A percentile compares a stretch with the other conserved stretches of the same genome.
phyloP scores from a whole-genome alignment of 176 grass and related monocot genomes.

The Cenchrus purpureus region DNA sequence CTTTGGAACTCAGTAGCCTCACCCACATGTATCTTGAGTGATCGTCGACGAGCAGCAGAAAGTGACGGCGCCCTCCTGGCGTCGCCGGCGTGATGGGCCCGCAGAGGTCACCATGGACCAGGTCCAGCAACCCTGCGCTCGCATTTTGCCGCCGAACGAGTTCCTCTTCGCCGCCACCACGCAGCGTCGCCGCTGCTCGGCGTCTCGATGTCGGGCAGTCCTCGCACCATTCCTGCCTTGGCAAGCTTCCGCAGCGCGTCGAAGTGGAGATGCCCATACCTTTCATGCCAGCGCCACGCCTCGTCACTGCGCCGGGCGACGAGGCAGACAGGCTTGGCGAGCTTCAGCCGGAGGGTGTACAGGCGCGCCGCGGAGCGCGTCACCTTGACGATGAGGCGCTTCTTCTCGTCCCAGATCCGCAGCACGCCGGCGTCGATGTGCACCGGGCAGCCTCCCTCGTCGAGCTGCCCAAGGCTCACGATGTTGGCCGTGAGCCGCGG shows the following conservation, averaged over 20 bases:
- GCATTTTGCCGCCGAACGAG: not conserved
- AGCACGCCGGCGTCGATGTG: not conserved
- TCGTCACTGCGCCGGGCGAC: fast-evolving
- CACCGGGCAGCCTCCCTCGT: not conserved
- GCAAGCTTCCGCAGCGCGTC: not conserved
- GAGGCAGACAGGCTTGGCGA: fast-evolving
- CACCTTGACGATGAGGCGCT: not conserved
- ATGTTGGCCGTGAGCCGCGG: not conserved
- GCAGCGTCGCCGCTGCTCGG: not conserved
- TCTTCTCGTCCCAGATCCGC: not conserved
- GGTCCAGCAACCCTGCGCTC: not conserved
- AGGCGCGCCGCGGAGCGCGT: fast-evolving
- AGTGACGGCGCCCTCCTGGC: not conserved
- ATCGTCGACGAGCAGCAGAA: not conserved
- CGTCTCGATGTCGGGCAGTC: fast-evolving
- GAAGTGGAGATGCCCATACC: not conserved
- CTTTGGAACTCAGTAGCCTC: no score
- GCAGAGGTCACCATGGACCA: not conserved
- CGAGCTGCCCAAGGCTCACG: not conserved
- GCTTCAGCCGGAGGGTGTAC: fast-evolving
- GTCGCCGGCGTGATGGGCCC: no score
- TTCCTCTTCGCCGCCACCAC: not conserved
- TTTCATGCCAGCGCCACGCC: not conserved
- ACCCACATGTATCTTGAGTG: not conserved
- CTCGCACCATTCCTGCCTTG: fast-evolving